These are phyloP conservation scores for Larix kaempferi DNA, from an alignment of 75 land plant genomes.

Conservation along the genomic window DNA sequence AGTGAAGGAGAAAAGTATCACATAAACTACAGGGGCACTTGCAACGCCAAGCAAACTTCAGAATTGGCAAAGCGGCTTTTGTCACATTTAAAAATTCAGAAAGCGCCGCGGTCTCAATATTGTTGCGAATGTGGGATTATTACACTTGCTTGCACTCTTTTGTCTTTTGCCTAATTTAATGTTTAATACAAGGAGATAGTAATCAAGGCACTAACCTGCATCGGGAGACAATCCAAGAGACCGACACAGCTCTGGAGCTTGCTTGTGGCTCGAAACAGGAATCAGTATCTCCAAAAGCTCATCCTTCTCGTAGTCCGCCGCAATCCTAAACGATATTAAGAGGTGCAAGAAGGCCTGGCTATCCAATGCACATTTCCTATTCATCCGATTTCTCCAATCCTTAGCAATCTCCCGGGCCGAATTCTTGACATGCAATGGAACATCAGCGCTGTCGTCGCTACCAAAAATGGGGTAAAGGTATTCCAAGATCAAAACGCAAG, in stretches of 20 bases:
- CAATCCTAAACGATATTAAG: constrained; percentile 11
- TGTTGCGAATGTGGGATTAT: too few relatives aligned
- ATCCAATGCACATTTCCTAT: constrained; percentile 3
- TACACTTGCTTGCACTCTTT: too few relatives aligned
- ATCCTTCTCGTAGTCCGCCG: constrained; percentile 12
- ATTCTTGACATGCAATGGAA: constrained; percentile 12
- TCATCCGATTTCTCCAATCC: constrained; percentile 15
- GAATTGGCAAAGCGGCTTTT: too few relatives aligned
- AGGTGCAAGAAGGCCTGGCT: constrained; percentile 14
- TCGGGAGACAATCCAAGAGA: constrained; percentile 7
- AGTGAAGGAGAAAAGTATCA: too few relatives aligned
- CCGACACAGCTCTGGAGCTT: constrained; percentile 14
- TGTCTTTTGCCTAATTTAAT: too few relatives aligned
- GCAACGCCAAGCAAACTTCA: too few relatives aligned
- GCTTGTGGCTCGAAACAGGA: background rate
- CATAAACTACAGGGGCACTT: too few relatives aligned
- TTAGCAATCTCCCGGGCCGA: constrained; percentile 13
- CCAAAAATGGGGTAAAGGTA: constrained; percentile 10
- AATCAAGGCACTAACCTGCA: constrained; percentile 10
- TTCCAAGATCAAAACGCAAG: constrained; percentile 13
- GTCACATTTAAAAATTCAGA: too few relatives aligned
- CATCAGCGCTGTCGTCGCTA: background rate
- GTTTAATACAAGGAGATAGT: too few relatives aligned
- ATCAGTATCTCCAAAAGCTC: constrained; percentile 15
- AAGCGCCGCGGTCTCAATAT: too few relatives aligned